Evolutionary conservation across 441 rosid genomes (phyloP).

Genomic region (Eutrema salsugineum): DNA sequence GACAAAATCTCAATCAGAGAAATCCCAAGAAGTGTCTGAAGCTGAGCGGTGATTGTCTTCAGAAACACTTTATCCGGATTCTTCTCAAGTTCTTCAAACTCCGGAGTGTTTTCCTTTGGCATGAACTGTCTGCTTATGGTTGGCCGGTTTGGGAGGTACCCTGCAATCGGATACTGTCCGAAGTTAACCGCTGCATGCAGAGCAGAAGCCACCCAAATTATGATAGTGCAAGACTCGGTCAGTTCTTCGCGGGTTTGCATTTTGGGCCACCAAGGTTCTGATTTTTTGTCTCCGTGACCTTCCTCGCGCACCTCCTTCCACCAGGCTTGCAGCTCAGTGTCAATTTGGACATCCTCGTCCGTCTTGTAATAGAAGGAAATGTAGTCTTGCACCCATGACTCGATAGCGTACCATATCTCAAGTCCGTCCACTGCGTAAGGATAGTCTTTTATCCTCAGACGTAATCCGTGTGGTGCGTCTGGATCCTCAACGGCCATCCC

Average conservation of each 20-base stretch:
- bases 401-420: conserved; percentile 69
- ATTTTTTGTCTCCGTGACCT: conserved; percentile 73
- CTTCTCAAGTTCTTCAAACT: conserved; percentile 44
- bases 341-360: conserved; percentile 45
- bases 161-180: conserved; percentile 69
- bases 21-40: conserved; percentile 53
- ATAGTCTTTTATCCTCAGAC: conserved; percentile 69
- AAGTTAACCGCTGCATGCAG: conserved; percentile 70
- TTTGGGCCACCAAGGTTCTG: conserved; percentile 73
- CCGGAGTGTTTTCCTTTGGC: conserved; percentile 52
- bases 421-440: conserved; percentile 81
- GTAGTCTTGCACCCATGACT: conserved; percentile 60
- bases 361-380: conserved; percentile 49
- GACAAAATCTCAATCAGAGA: conserved; percentile 60
- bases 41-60: conserved; percentile 52
- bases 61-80: conserved; percentile 51
- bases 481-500: conserved; percentile 81
- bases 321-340: conserved; percentile 66
- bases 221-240: conserved; percentile 54
- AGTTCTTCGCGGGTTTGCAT: conserved; percentile 52
- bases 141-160: conserved; percentile 73
- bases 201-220: conserved; percentile 70
- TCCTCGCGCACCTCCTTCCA: conserved; percentile 70
- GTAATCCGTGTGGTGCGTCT: conserved; percentile 57
- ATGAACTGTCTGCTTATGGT: conserved; percentile 56